Conservation (phyloP, 2,329 filamentous ascomycete species). For the Fusarium sororula region DNA sequence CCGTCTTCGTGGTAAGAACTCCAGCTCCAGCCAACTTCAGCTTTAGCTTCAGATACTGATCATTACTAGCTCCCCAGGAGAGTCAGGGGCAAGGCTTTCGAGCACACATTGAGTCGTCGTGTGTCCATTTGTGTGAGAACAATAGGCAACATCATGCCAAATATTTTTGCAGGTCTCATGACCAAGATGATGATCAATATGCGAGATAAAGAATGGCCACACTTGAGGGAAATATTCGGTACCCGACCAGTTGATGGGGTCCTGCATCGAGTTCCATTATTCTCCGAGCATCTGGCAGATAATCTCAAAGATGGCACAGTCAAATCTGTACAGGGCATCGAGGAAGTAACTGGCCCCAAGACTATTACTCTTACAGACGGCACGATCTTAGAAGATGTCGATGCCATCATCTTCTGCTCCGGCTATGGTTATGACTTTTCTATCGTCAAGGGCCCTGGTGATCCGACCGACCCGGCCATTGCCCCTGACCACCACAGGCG, state of each 20-base stretch:
- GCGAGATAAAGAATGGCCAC: constrained; percentile 35
- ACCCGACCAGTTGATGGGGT: constrained; percentile 27
- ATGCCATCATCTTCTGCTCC: constrained; percentile 47
- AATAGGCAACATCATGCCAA: constrained; percentile 20
- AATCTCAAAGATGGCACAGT: constrained; percentile 43
- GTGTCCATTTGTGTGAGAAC: constrained; percentile 32
- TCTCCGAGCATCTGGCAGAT: constrained; percentile 43
- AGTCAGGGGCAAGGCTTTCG: constrained; percentile 47
- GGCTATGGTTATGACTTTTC: constrained; percentile 47
- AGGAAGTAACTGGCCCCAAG: constrained; percentile 42
- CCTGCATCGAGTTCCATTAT: constrained; percentile 40
- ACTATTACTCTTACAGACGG: constrained; percentile 44
- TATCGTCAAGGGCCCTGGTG: constrained; percentile 40
- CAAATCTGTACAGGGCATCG: constrained; percentile 41
- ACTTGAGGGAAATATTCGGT: constrained; percentile 16
- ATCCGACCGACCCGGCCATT: constrained; percentile 40
- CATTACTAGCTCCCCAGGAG: constrained; percentile 34
- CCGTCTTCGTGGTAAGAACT: constrained; percentile 39
- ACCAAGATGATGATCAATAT: constrained; percentile 20
- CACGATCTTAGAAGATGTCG: constrained; percentile 44
- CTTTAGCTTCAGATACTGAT: not conserved
- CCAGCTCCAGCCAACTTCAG: too few relatives aligned
- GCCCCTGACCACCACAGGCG: constrained; percentile 40
- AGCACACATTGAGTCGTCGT: constrained; percentile 47
- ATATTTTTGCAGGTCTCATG: constrained; percentile 23